Evolutionary conservation across 345 rosid species (phyloP).

Genomic region (Ricinus communis): DNA sequence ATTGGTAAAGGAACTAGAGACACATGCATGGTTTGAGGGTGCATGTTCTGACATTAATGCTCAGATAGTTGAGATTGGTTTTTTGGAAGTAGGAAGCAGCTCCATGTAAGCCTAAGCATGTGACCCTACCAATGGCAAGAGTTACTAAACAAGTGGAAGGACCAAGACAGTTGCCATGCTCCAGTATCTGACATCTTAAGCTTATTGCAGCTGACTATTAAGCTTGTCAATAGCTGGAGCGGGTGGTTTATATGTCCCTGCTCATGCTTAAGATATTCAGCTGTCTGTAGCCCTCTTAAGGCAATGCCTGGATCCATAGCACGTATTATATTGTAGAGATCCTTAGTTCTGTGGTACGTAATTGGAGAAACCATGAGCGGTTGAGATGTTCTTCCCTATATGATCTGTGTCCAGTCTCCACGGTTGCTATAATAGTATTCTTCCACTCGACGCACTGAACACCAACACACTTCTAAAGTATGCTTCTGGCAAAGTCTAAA

Average conservation of each 20-base stretch:
- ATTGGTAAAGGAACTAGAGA: no score
- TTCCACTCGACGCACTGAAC: background rate
- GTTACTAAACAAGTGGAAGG: no score
- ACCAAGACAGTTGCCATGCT: slow-evolving; percentile 2
- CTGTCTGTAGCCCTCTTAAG: background rate
- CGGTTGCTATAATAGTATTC: background rate
- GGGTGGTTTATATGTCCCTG: background rate
- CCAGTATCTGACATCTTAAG: background rate
- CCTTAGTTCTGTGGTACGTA: background rate
- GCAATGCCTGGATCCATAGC: background rate
- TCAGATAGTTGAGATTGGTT: background rate
- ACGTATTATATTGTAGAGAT: background rate
- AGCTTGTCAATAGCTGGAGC: background rate
- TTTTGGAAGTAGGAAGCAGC: no score
- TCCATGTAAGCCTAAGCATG: background rate
- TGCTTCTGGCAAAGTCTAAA: no score
- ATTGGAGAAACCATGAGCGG: background rate
- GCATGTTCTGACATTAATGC: background rate
- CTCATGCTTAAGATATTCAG: background rate
- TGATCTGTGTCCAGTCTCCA: background rate
- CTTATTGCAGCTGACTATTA: background rate
- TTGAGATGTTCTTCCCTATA: background rate
- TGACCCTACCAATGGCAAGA: no score
- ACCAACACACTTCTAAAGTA: background rate
- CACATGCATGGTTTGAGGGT: no score